Evolutionary conservation across 176 grass and related monocot genomes (phyloP).

Genomic region (Cenchrus purpureus): DNA sequence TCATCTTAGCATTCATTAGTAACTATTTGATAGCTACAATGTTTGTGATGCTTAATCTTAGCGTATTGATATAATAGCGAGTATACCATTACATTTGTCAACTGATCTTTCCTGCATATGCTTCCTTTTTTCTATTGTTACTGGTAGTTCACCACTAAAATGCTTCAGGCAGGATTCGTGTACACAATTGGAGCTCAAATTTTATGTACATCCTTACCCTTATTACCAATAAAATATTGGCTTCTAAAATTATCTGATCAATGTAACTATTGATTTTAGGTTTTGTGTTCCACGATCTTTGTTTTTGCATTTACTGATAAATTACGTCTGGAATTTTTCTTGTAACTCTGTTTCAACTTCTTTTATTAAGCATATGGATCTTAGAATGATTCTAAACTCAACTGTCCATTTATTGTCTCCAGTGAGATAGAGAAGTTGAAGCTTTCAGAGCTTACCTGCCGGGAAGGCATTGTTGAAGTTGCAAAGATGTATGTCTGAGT

Average conservation of each 20-base stretch:
- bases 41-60: background rate
- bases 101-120: background rate
- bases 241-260: background rate
- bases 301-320: background rate
- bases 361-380: background rate
- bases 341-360: background rate
- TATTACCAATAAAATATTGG: background rate
- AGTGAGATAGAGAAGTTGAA: slow-evolving; percentile 97
- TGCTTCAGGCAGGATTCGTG: background rate
- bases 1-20: slow-evolving; percentile 11
- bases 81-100: background rate
- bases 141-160: background rate
- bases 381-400: slow-evolving; percentile 27
- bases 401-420: slow-evolving; percentile 34
- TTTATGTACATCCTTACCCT: background rate
- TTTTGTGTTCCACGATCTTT: background rate
- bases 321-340: background rate
- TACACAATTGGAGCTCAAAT: background rate
- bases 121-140: background rate
- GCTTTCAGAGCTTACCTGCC: slow-evolving; percentile 85
- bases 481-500: slow-evolving; percentile 69
- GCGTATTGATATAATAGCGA: background rate
- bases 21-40: background rate
- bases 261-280: background rate
- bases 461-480: slow-evolving; percentile 89